Evolutionary conservation across 1,284 basidiomycete species (phyloP).

Genomic region (Boletellus deceptivus): DNA sequence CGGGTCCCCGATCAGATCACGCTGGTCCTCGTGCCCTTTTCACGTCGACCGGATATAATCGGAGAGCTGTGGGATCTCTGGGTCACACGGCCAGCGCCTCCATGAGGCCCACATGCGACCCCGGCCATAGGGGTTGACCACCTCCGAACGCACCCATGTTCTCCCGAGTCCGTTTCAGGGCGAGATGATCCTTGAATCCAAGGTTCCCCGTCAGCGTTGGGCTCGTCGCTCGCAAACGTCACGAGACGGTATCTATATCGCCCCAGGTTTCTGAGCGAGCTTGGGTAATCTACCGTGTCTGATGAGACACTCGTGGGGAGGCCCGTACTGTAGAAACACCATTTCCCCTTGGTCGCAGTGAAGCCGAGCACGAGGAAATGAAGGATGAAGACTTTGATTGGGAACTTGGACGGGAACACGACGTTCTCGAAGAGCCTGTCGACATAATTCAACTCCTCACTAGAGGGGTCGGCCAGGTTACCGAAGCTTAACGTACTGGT

Average conservation of each 20-base stretch:
- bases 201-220: conserved; percentile 65
- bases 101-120: conserved; percentile 50
- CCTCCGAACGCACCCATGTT: conserved; percentile 31
- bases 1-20: no score
- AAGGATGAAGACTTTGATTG: conserved; percentile 70
- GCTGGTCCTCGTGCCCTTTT: no score
- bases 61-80: conserved; percentile 56
- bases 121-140: conserved; percentile 40
- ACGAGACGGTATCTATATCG: conserved; percentile 72
- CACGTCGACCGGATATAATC: no score
- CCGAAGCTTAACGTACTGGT: conserved; percentile 46
- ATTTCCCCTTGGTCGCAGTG: not conserved
- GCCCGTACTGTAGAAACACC: conserved; percentile 73
- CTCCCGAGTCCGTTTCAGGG: conserved; percentile 27
- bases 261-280: conserved; percentile 68
- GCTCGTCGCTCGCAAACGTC: conserved; percentile 63
- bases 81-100: conserved; percentile 51
- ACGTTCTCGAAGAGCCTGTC: conserved; percentile 68
- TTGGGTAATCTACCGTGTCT: conserved; percentile 66
- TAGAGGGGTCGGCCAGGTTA: not conserved
- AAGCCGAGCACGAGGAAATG: not conserved
- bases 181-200: conserved; percentile 69
- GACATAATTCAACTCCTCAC: not conserved
- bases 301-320: conserved; percentile 56
- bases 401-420: conserved; percentile 60